Evolutionary conservation across 2,329 filamentous ascomycete species (phyloP), one percentile per base, ranked within the genome.

Genomic region (Fonsecaea multimorphosa): DNA sequence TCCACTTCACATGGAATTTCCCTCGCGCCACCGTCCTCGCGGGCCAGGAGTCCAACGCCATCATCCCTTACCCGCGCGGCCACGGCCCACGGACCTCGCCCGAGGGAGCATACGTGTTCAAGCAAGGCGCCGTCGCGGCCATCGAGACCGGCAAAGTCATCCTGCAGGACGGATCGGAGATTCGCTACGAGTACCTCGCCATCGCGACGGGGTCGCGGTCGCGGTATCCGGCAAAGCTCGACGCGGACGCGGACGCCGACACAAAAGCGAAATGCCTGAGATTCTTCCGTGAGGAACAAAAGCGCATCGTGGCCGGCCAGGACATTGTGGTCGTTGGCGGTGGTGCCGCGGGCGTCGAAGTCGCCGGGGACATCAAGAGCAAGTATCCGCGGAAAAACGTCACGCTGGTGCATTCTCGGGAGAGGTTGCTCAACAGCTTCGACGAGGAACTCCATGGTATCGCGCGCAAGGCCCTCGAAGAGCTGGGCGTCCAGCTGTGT

Each of bases 1-100:
- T 88, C 73, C 83, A 88, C 68, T 87, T 85, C 70, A 84, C 84
- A 0, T 89, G 85, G 80, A 81, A 83, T 12, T 80, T 89, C 40
- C 87, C 87, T 0, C 81, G 87, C 3, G 87, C 84, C 72, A 84
- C 81, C 46, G 86, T 88, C 14, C 77, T 85, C 4, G 74, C 78
- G n/a, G 82, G 81, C 22, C 83, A 87, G 54, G 86, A 88, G 67
- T 74, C 84, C 63, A 85, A 85, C 70, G 85, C 85, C 0, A 88
- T 89, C 67, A 84, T 89, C 51, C 86, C 87, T 0, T 89, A 87
- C 65, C 80, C 79, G 0, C n/a, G n/a, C n/a, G 76, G 76, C 3
- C 77, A 81, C 46, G 19, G 44, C n/a, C 70, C 84, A 2, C 73
- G 72, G 1, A 69, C 67, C 0, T 77, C 73, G 3, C 76, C 79